Evolutionary conservation across 257 asterid genomes (phyloP).

Genomic region (Gentiana straminea): DNA sequence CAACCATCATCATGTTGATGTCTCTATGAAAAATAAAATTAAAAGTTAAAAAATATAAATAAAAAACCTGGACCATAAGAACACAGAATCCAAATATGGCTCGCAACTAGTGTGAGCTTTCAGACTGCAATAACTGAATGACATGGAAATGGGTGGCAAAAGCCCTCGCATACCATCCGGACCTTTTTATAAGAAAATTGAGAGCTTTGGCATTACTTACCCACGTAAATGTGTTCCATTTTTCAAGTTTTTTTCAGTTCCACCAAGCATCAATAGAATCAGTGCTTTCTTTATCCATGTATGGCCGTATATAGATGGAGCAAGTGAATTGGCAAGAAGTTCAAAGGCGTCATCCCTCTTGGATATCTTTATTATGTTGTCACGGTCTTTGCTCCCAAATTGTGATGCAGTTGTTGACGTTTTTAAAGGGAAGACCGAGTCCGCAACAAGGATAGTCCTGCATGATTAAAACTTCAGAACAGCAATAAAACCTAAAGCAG

Average conservation of each 20-base stretch:
- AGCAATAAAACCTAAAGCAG: conserved; percentile 1
- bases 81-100: conserved; percentile 1
- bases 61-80: conserved; percentile 10
- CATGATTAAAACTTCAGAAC: conserved; percentile 15
- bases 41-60: not conserved
- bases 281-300: conserved; percentile 92
- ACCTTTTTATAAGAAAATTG: not conserved
- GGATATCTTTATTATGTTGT: conserved; percentile 59
- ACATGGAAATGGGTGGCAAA: not conserved
- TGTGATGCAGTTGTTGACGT: conserved; percentile 66
- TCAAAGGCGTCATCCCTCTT: conserved; percentile 68
- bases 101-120: not conserved
- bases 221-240: conserved; percentile 97
- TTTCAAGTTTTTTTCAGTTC: conserved; percentile 86
- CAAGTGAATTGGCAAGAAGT: conserved; percentile 83
- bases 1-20: conserved; percentile 99
- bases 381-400: conserved; percentile 66
- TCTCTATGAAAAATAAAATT: conserved; percentile 35
- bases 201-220: conserved; percentile 30
- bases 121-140: conserved; percentile 4
- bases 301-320: conserved; percentile 95
- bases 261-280: conserved; percentile 89
- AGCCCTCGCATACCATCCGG: conserved; percentile 2
- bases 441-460: conserved; percentile 91
- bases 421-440: conserved; percentile 80